Evolutionary conservation across 176 grass and related monocot genomes (phyloP), one percentile per base, ranked within the genome.

Genomic region (Zoysia japonica): DNA sequence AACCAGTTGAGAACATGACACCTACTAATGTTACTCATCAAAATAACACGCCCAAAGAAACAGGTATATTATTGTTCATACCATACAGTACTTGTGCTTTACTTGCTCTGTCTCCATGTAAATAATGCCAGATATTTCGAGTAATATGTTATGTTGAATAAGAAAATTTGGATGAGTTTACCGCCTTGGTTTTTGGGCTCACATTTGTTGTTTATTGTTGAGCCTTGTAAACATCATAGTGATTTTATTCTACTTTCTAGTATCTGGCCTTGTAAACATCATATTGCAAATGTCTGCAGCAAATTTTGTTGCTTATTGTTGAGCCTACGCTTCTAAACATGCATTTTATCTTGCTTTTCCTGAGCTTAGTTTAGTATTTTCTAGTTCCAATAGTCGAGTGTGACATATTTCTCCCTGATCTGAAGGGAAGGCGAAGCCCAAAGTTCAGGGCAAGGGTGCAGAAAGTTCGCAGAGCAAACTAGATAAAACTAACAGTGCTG

Each of bases 371-470:
- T 82, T 19, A 81, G 54, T 65, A n/a, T 56, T 75, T 45, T 75
- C 37, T 47, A 76, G 41, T 79, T 70, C 65, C 41, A 54, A 80
- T 35, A 60, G 3, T 69, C 56, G 61, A 44, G 42, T 14, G 41
- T 80, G 68, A 43, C 66, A 69, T 74, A 61, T 68, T 78, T 87
- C 20, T 69, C 61, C 66, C 63, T 82, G 40, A 90, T 83, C 71
- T 83, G 87, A 86, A 87, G 67, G 77, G 59, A 95, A 85, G 67
- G 82, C 72, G 78, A 56, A 70, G 61, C 49, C 84, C 49, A 81
- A 85, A 85, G 59, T 82, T 66, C 77, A 70, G 74, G 91, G 81
- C 82, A 78, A 86, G 77, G 80, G 46, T 5, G 12, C 78, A 70
- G 77, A 70, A 45, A 90, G 82, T 68, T 55, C 44, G 17, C 75